phyloP scores from a whole-genome alignment of 2,329 filamentous ascomycete genomes.

The Microdochium trichocladiopsis region DNA sequence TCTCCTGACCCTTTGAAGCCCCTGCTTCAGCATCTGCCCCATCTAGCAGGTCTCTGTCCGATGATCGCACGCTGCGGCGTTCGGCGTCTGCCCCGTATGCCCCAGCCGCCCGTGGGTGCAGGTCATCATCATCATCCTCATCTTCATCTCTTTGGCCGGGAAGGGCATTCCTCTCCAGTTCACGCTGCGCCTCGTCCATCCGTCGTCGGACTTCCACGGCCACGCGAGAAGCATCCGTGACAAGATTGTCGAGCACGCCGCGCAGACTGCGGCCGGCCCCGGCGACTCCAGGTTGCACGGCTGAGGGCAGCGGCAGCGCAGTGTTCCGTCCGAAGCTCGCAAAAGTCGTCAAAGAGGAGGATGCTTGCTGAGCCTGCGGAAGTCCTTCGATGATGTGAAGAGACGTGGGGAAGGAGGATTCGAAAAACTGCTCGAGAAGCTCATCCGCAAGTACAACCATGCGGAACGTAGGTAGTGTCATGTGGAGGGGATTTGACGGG shows the following conservation, averaged over 20 bases:
- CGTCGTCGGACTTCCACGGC: slow-evolving; percentile 84
- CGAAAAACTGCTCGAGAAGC: slow-evolving; percentile 92
- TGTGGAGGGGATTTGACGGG: slow-evolving; percentile 86
- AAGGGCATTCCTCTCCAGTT: slow-evolving; percentile 78
- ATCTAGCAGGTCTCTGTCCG: slow-evolving; percentile 64
- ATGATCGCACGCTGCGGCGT: slow-evolving; percentile 55
- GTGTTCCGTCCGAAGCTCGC: slow-evolving; percentile 50
- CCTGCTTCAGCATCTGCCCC: slow-evolving; percentile 67
- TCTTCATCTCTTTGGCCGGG: slow-evolving; percentile 58
- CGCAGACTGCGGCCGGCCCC: slow-evolving; percentile 67
- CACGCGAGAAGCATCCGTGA: slow-evolving; percentile 94
- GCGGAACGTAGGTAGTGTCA: slow-evolving; percentile 93
- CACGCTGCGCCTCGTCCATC: slow-evolving; percentile 93
- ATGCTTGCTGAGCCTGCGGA: slow-evolving; percentile 33
- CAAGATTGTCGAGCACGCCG: slow-evolving; percentile 94
- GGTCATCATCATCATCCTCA: slow-evolving; percentile 62
- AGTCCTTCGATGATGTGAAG: slow-evolving; percentile 76
- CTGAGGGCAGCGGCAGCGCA: slow-evolving; percentile 25
- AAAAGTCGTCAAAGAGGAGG: slow-evolving; percentile 78
- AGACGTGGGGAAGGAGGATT: slow-evolving; percentile 87
- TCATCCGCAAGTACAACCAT: slow-evolving; percentile 98
- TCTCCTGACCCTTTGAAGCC: slow-evolving; percentile 25
- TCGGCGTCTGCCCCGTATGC: slow-evolving; percentile 50
- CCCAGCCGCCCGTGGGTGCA: slow-evolving; percentile 21
- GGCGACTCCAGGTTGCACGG: slow-evolving; percentile 28